phyloP scores from a whole-genome alignment of 495 filamentous ascomycete genomes.

The Evernia prunastri region DNA sequence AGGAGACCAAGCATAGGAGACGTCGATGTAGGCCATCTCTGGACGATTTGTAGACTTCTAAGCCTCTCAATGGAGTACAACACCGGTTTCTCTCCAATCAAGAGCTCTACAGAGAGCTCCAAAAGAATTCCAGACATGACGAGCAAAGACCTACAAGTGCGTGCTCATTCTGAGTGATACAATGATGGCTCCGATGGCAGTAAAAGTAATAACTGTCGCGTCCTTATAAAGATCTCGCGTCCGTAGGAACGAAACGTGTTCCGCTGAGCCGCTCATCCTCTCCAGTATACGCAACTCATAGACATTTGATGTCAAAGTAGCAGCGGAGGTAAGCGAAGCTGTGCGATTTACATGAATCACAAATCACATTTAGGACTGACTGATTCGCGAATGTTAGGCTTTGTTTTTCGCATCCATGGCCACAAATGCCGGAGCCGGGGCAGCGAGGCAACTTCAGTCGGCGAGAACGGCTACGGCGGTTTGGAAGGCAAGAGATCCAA shows the following conservation, averaged over 20 bases:
- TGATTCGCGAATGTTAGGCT: not conserved
- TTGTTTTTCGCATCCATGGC: conserved; percentile 18
- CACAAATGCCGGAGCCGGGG: conserved; percentile 26
- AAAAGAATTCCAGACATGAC: not conserved
- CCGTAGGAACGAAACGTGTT: not conserved
- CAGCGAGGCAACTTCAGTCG: conserved; percentile 24
- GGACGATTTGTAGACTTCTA: not conserved
- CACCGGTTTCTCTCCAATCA: not conserved
- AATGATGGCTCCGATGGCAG: not conserved
- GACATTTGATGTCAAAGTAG: not conserved
- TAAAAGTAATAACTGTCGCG: not conserved
- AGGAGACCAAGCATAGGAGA: conserved; percentile 10
- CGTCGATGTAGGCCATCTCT: not conserved
- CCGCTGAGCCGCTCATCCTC: too few relatives aligned
- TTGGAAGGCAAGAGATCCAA: conserved; percentile 22
- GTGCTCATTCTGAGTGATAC: not conserved
- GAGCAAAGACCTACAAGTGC: not conserved
- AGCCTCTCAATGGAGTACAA: not conserved
- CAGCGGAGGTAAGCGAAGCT: not conserved
- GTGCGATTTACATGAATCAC: not conserved
- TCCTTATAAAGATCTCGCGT: not conserved
- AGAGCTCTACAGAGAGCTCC: not conserved
- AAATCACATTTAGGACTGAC: not conserved
- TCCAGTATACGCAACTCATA: not conserved
- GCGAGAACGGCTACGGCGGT: conserved; percentile 19